Evolutionary conservation across 106 monocot genomes (phyloP), one percentile per base, ranked within the genome.

Genomic region (Allium sativum): DNA sequence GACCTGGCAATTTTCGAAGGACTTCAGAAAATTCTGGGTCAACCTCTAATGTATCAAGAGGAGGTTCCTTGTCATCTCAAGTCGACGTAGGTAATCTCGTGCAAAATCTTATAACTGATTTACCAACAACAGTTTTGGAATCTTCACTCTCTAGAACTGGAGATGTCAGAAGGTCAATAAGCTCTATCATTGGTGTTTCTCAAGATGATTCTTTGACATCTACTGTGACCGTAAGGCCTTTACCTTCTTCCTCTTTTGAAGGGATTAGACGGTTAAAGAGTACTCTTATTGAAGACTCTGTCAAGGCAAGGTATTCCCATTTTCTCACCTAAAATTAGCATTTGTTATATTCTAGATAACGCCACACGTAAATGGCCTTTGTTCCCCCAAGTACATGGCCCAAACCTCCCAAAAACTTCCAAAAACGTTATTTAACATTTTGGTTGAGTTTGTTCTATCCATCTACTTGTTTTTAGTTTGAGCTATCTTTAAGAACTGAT

Each of bases 1-100:
- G 66, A 58, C 66, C 75, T 17, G 81, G 75, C 31, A 84, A 77
- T 67, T 75, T 78, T 56, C 85, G 77, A 42, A 81, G 81, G 63
- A 66, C 44, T 55, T 31, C 52, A 16, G 85, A 80, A 22, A 72
- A 56, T 45, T 67, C 78, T 11, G 18, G 52, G 7, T 45, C 77
- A 15, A 66, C 57, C 60, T 40, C 74, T 40, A 58, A 42, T 17
- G 40, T 42, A 18, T 44, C 20, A 3, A 60, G 60, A 40, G 7
- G 44, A 19, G 58, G 53, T 65, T 64, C 48, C 7, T 7, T 46
- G 10, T 18, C 58, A 70, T 61, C 65, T 5, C 72, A 61, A 66
- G 78, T 68, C 6, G 85, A 78, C 21, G 12, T 44, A n/a, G 57
- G 42, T 12, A 63, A 43, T 68, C 40, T 74, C 58, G 12, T 80